Base-by-base conservation (phyloP, 805 yeast species). In the Candida tallmaniae region DNA sequence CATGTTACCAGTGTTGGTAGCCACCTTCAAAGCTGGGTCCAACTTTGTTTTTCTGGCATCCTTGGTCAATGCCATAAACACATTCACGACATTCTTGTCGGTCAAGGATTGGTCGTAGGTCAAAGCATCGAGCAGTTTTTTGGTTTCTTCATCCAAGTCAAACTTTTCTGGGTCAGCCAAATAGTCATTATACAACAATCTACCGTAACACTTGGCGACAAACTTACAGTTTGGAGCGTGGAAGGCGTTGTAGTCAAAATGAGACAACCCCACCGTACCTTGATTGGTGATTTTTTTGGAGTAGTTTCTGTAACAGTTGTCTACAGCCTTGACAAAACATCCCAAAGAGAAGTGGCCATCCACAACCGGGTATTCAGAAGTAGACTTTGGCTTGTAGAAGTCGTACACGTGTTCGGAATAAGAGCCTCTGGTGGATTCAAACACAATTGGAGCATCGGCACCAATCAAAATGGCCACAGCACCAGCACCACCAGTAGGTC, bases 401-500 rank as follows among this genome's bases (percentile, higher is more conserved):
- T 93, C 98, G 65, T 93, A 93, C 28, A 93, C 96, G 59, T 93
- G 95, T 65, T 86, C 90, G 95, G 93, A 85, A 74, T 70, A 85
- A 15, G 95, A 76, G 45, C 97, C 97, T 68, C 93, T 86, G 40
- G 78, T 76, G 29, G 82, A 67, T 51, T 93, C 97, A 51, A 93
- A 80, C 26, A 86, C 96, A 48, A 93, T 74, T 47, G 98, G 98
- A 26, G 98, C 97, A 58, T 93, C 95, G 34, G 97, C 96, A 33
- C 98, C 98, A 52, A 93, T 85, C 59, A 84, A 78, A 57, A 93
- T 52, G 28, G 98, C 98, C 41, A 90, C 94, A 31, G 94, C 74
- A 59, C 98, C 98, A 36, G 95, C 97, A 70, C 98, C 98, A 62
- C 98, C 98, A 35, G 98, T 93, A 56, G 98, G 98, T 74, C 98